phyloP scores from a whole-genome alignment of 192 early-diverging fungal genomes.

The Geranomyces michiganensis region DNA sequence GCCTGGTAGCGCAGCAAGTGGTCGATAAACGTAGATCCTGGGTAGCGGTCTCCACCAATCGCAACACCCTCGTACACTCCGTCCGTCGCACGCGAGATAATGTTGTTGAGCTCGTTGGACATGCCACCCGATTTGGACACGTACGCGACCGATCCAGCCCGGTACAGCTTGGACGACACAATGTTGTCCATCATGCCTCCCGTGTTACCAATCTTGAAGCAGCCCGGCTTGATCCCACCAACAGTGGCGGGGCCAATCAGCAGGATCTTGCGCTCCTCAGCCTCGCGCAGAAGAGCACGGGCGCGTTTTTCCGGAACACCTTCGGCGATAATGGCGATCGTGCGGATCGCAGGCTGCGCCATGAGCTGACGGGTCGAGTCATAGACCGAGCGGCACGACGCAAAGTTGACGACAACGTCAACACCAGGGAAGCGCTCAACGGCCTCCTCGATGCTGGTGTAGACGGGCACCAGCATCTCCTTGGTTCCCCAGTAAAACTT shows the following conservation, averaged over 20 bases:
- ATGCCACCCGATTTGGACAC: slow-evolving; percentile 99
- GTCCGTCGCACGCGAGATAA: slow-evolving; percentile 92
- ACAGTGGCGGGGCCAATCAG: slow-evolving; percentile 98
- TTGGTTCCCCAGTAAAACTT: slow-evolving; percentile 99
- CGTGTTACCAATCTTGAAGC: slow-evolving; percentile 99
- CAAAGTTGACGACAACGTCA: slow-evolving; percentile 97
- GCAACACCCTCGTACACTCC: slow-evolving; percentile 99
- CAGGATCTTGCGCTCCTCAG: slow-evolving; percentile 75
- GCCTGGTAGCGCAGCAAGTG: slow-evolving; percentile 93
- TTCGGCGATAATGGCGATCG: slow-evolving; percentile 97
- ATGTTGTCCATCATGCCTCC: slow-evolving; percentile 99
- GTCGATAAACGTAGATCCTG: slow-evolving; percentile 97
- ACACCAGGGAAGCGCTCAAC: slow-evolving; percentile 85
- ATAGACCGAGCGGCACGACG: slow-evolving; percentile 93
- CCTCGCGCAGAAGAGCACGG: slow-evolving; percentile 85
- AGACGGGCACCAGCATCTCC: slow-evolving; percentile 94
- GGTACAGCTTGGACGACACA: slow-evolving; percentile 95
- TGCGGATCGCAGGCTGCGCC: slow-evolving; percentile 81
- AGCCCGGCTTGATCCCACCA: slow-evolving; percentile 98
- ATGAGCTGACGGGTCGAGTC: slow-evolving; percentile 92
- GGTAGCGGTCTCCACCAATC: slow-evolving; percentile 98
- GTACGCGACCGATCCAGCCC: slow-evolving; percentile 94
- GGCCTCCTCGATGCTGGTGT: slow-evolving; percentile 85
- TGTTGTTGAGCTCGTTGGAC: slow-evolving; percentile 99
- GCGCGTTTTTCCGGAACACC: slow-evolving; percentile 97